A percentile compares a stretch with the other conserved stretches of the same genome.
Evolutionary conservation across 106 monocot genomes (phyloP).

Genomic region (Allium sativum): DNA sequence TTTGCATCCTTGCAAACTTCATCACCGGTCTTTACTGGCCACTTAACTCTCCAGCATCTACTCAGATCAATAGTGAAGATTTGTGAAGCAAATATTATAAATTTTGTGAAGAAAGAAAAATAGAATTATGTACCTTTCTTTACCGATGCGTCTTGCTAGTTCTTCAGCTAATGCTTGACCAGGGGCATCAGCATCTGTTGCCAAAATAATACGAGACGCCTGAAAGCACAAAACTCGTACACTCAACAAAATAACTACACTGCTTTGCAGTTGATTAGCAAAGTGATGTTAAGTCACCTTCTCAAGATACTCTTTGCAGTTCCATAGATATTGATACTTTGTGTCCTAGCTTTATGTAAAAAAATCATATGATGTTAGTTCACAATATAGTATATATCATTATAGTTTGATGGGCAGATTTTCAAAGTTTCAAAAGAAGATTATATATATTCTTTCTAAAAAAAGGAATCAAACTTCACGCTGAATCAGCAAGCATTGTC

Average conservation of each 20-base stretch:
- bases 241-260: background rate
- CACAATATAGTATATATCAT: background rate
- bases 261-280: no score
- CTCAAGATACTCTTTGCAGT: constrained; percentile 30
- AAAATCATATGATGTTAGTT: constrained; percentile 9
- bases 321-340: constrained; percentile 33
- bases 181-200: constrained; percentile 38
- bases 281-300: constrained; percentile 10
- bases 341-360: constrained; percentile 30
- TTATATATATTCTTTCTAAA: background rate
- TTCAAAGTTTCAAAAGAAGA: background rate
- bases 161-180: constrained; percentile 48
- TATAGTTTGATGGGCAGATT: background rate
- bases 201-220: constrained; percentile 38
- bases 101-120: background rate
- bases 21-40: constrained; percentile 28
- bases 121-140: constrained; percentile 24
- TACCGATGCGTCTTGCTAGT: constrained; percentile 40
- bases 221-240: constrained; percentile 4
- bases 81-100: background rate
- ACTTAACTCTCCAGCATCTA: constrained; percentile 38
- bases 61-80: constrained; percentile 8
- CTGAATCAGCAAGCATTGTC: background rate
- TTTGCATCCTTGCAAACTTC: constrained; percentile 41
- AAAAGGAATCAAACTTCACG: background rate